Evolutionary conservation across 805 yeast species (phyloP), one percentile per base, ranked within the genome.

Genomic region (Candida boleticola): DNA sequence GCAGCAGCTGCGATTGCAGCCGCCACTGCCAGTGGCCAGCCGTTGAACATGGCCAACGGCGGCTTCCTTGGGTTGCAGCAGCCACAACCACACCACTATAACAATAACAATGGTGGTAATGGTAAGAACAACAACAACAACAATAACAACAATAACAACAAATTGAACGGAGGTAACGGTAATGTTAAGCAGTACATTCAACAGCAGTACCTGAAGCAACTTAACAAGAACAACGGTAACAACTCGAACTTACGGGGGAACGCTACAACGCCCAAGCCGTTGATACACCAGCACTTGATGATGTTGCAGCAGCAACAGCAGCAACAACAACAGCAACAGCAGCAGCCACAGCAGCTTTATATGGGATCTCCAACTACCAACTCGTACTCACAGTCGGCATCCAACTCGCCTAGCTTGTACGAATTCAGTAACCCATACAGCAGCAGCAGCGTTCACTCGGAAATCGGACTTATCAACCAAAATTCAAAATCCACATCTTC

Each of bases 1-100:
- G 66, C 75, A 0, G 74, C 74, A 2, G 73, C 74, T 6, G 74
- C 73, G 3, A 70, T 70, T 36, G 75, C 75, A 0, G 73, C 75
- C 2, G 75, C 75, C 9, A 70, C 74, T 9, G 75, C 75, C 4
- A 64, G 72, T 41, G 75, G 75, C 5, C 75, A 70, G 47, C 71
- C 74, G 3, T 61, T 69, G 54, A 69, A 61, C 43, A 51, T 67
- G 47, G 60, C 50, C 50, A 59, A 54, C 43, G 54, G 51, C 19
- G 35, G 27, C n/a, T 60, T 58, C 32, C 55, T 59, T 51, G 60
- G 60, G 1, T 49, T 63, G 42, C 71, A 65, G 41, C 68, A 60
- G 46, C 65, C 67, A 5, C 68, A 58, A 47, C 62, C 67, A 1
- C 59, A 58, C 29, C 62, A 57, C 43, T 41, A 51, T 37, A 26